Conservation (phyloP, 352 stramenopile genomes). For the Globisporangium ultimum region DNA sequence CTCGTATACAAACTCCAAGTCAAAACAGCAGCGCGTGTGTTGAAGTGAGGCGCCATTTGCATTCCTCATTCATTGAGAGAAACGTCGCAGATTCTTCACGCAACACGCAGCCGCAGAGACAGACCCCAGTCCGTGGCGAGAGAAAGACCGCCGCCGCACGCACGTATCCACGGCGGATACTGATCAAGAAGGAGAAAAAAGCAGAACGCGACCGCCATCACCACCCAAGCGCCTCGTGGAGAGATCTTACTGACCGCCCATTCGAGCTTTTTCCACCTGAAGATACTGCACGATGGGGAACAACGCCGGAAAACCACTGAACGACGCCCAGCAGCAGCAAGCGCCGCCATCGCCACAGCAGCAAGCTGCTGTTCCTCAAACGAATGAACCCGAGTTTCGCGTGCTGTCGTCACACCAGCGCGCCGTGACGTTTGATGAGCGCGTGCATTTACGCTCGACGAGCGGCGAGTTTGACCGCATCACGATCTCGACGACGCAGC, state of each 20-base stretch:
- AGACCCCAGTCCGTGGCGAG: no score
- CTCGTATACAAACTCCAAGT: no score
- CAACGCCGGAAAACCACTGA: slow-evolving; percentile 3
- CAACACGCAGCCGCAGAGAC: not conserved
- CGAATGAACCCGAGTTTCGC: slow-evolving; percentile 36
- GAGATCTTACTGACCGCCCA: no score
- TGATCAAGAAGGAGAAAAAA: not conserved
- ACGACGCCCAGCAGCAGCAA: not conserved
- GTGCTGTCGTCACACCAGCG: slow-evolving; percentile 68
- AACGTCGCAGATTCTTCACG: slow-evolving; percentile 1
- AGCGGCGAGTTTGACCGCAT: slow-evolving; percentile 23
- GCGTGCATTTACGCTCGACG: slow-evolving; percentile 46
- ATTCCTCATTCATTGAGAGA: not conserved
- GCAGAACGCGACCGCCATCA: not conserved
- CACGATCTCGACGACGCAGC: slow-evolving; percentile 39
- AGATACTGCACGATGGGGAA: slow-evolving; percentile 4
- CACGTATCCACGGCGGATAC: not conserved
- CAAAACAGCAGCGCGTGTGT: not conserved
- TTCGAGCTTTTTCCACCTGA: not conserved
- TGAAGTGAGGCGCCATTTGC: not conserved
- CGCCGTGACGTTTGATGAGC: slow-evolving; percentile 81
- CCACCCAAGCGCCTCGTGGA: no score
- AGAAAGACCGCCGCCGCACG: not conserved
- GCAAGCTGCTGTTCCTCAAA: not conserved
- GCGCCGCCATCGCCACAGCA: not conserved